Evolutionary conservation across 164 flowering plant genomes (phyloP), one percentile per base, ranked within the genome.

Genomic region (Stephania japonica): DNA sequence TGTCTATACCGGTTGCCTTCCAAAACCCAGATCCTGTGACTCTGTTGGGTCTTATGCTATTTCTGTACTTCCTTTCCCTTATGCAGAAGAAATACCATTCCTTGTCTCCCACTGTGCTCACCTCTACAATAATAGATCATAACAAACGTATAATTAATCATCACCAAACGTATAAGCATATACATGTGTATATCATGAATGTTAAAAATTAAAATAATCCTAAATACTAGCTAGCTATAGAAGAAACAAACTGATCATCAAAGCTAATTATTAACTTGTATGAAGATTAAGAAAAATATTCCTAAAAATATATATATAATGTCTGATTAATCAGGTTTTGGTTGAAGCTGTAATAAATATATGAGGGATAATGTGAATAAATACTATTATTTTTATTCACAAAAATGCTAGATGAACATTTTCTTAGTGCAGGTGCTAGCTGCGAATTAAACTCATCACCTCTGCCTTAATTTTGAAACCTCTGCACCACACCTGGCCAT

Each of bases 1-100:
- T 85, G 70, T 92, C 98, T 25, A 94, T 94, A 25, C 98, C 97
- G 0, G 98, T 94, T 12, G 98, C 98, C 78, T 94, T 94, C 98
- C 98, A 94, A 77, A 94, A 94, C 5, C 98, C 98, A 27, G 97
- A 91, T 0, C 90, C 90, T 0, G 98, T 94, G 0, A 94, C 98
- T 74, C 98, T 84, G 73, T 94, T 94, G 10, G 98, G 98, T 75
- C 98, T 85, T 49, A 87, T 76, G 82, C 98, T 94, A 77, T 94
- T 92, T 75, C 82, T 90, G 76, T 94, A 94, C 80, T 94, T 94
- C 70, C 95, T 87, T 59, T 94, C 98, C 84, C 98, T 90, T 67
- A 80, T 83, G 89, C 97, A 90, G 65, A 85, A 92, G 88, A 92
- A 92, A 81, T 90, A 94, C 84, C 87, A 79, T 72, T 94, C 96